Evolutionary conservation across 2,329 filamentous ascomycete species (phyloP), one percentile per base, ranked within the genome.

Genomic region (Penicillium brevicompactum): DNA sequence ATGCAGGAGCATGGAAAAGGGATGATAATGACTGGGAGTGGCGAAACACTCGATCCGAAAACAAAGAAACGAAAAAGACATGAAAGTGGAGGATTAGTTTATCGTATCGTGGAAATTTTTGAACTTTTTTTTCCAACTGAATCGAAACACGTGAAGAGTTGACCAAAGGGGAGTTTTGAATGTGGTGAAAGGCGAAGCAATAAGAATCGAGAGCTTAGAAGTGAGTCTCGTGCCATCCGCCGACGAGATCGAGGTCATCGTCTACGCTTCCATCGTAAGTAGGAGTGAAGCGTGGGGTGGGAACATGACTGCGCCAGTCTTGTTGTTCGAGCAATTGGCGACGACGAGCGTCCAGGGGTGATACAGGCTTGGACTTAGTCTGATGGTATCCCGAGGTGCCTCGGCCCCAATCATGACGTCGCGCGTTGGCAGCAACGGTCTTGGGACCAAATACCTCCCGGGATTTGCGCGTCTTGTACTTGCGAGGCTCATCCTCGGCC

Each of bases 211-310:
- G 46, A 51, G 53, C 43, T 66, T 84, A 85, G 74, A 85, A 81
- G 74, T 85, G 83, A 74, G 84, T 80, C 72, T 87, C 86, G 75
- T 90, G 87, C 86, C 90, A 95, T 78, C 90, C 91, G 81, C 92
- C 92, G 86, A 96, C 91, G 88, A 93, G 96, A 85, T 96, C 92
- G 80, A 92, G 78, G 70, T 93, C 89, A 70, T 87, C 87, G 74
- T 90, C 74, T 27, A 74, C 54, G 44, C 67, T 74, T 52, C 68
- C 84, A 78, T 89, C 87, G 70, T 81, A 75, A 65, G 69, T 67
- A 53, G 65, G 65, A 68, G 58, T 61, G 68, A 63, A 66, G 70
- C 57, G 59, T 53, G 68, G 73, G 11, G 68, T 73, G 11, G 62
- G 56, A 14, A 61, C 60, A 50, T 76, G 67, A 42, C 70, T 73